Base-by-base conservation (phyloP, 345 rosid species). In the Limnanthes douglasii region DNA sequence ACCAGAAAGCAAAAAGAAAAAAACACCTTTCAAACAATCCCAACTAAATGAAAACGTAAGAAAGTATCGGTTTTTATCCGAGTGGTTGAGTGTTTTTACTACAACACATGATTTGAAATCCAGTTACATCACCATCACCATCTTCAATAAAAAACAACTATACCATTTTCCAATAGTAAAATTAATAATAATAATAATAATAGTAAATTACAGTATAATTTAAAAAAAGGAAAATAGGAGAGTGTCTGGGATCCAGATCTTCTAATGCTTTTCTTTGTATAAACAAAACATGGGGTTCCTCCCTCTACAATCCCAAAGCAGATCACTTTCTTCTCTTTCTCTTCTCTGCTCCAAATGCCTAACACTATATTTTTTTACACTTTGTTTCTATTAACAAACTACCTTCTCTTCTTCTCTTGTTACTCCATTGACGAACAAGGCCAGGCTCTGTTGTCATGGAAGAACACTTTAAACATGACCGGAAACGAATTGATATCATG, bases 261-360 rank as follows among this genome's bases (percentile, higher is more conserved):
- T 70, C 64, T 36, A 46, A 61, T 42, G 45, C 56, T 15, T 62
- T 60, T 61, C 64, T 61, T 70, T 58, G 63, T 70, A 71, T 70
- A 78, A 70, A 72, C 73, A 62, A 73, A 82, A 70, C 83, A 73
- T 88, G 80, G 86, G 75, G 63, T 73, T 78, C 67, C 69, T 30
- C 65, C 61, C 72, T 72, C 65, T 46, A 53, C 79, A 64, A 70
- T 70, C 78, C 78, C 78, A 63, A 70, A 56, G 53, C 73, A 61
- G 46, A 44, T 47, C 59, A 45, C 44, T 47, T 37, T 38, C 45
- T 46, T 16, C 54, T 26, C 11, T 20, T 59, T 56, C 59, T 46
- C 47, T 34, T 52, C 63, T 56, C 67, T 39, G 51, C 65, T 46
- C 66, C 69, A 73, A 78, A 80, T 65, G 81, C 69, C 66, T 65